Evolutionary conservation across 78 protist genomes (phyloP).

Genomic region (Planoprotostelium fungivorum): DNA sequence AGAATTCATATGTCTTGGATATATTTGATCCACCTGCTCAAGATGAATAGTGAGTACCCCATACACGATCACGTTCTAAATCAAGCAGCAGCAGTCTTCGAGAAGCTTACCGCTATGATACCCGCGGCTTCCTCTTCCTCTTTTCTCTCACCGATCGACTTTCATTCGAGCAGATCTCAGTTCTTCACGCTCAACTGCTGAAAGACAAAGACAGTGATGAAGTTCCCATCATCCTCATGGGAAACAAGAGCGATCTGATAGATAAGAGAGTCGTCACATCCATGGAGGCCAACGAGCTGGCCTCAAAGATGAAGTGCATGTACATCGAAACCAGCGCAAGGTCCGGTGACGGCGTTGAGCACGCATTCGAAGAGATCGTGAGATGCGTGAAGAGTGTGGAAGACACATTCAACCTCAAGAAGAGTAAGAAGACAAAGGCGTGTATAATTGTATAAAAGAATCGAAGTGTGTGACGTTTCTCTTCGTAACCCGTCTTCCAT

Average conservation of each 20-base stretch:
- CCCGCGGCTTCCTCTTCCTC: constrained; percentile 84
- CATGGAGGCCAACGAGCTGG: constrained; percentile 64
- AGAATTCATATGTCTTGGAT: constrained; percentile 38
- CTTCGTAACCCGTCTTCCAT: too few species aligned
- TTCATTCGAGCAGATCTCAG: not conserved
- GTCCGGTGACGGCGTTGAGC: not conserved
- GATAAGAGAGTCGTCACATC: constrained; percentile 37
- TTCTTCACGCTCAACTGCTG: constrained; percentile 74
- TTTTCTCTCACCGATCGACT: constrained; percentile 66
- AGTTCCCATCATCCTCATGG: constrained; percentile 86
- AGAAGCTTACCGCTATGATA: constrained; percentile 74
- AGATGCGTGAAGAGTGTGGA: not conserved
- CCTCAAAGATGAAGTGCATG: constrained; percentile 32
- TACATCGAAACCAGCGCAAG: constrained; percentile 74
- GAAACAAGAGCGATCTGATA: constrained; percentile 88
- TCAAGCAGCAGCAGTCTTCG: not conserved
- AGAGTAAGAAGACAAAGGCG: not conserved
- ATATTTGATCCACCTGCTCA: constrained; percentile 87
- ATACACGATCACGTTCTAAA: not conserved
- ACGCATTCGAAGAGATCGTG: not conserved
- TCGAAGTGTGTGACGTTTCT: too few species aligned
- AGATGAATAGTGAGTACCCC: constrained; percentile 60
- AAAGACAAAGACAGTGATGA: constrained; percentile 71
- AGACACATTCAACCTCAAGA: not conserved
- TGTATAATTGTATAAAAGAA: not conserved